These are phyloP conservation scores for Magnolia kwangsiensis DNA, from an alignment of 164 flowering plant genomes.

Conservation along the genomic window DNA sequence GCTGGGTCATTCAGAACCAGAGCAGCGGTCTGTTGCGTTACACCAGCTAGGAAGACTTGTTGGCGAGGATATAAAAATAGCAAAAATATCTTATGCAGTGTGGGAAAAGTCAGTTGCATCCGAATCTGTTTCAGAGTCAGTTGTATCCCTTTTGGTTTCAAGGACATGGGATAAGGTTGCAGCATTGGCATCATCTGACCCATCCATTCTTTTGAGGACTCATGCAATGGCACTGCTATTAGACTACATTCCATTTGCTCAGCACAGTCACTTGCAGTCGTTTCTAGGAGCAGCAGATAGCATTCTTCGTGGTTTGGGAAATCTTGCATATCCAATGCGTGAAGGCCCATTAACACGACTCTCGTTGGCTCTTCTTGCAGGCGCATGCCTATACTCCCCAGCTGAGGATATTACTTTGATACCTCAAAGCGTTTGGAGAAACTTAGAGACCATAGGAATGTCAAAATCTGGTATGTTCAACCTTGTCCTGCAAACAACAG, in stretches of 20 bases:
- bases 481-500: background rate
- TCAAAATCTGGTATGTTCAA: constrained; percentile 51
- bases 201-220: constrained; percentile 50
- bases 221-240: constrained; percentile 63
- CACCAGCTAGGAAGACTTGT: constrained; percentile 59
- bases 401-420: constrained; percentile 71
- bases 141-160: constrained; percentile 50
- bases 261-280: constrained; percentile 51
- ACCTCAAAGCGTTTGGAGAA: constrained; percentile 73
- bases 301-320: constrained; percentile 51
- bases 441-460: constrained; percentile 53
- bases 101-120: constrained; percentile 22
- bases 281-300: constrained; percentile 63
- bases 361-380: constrained; percentile 69
- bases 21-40: constrained; percentile 68
- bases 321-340: constrained; percentile 37
- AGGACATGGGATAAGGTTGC: constrained; percentile 77
- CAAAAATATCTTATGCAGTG: constrained; percentile 15
- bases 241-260: constrained; percentile 57
- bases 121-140: constrained; percentile 25
- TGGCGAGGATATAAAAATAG: constrained; percentile 41
- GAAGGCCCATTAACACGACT: constrained; percentile 55
- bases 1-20: constrained; percentile 81
- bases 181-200: constrained; percentile 60
- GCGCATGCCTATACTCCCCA: constrained; percentile 66